phyloP scores from a whole-genome alignment of 106 monocot genomes.

The Platanthera guangdongensis region DNA sequence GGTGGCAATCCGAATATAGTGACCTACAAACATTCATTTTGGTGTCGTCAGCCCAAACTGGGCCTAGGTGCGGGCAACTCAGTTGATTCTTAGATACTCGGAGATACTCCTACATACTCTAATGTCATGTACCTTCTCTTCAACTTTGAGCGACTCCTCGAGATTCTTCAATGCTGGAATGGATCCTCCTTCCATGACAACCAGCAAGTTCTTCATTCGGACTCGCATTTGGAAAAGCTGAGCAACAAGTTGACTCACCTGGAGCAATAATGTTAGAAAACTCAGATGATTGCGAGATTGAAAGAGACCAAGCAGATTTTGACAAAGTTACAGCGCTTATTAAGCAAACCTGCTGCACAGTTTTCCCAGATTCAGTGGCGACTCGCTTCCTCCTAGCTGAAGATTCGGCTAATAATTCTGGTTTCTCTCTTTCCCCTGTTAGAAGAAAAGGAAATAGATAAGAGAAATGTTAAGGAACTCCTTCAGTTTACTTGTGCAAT shows the following conservation, averaged over 20 bases:
- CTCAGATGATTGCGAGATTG: neutral
- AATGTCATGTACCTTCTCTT: slow-evolving; percentile 52
- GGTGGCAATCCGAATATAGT: too few relatives aligned
- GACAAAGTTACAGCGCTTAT: neutral
- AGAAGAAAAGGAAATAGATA: neutral
- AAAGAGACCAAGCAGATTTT: neutral
- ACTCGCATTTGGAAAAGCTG: slow-evolving; percentile 97
- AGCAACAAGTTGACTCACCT: slow-evolving; percentile 96
- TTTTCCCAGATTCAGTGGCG: slow-evolving; percentile 80
- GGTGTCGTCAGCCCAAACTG: too few relatives aligned
- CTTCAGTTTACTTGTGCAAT: neutral
- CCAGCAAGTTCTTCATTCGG: slow-evolving; percentile 92
- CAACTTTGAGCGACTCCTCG: slow-evolving; percentile 75
- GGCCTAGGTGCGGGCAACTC: too few relatives aligned
- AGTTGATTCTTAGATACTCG: neutral
- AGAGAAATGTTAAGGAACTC: neutral
- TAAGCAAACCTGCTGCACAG: slow-evolving; percentile 65
- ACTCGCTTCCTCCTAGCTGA: slow-evolving; percentile 64
- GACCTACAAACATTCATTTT: too few relatives aligned
- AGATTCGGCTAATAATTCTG: slow-evolving; percentile 88
- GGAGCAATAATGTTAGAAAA: slow-evolving; percentile 7
- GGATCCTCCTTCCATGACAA: slow-evolving; percentile 75
- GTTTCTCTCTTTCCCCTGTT: slow-evolving; percentile 91
- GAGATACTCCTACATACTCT: neutral
- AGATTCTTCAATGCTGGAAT: slow-evolving; percentile 77